phyloP scores from a whole-genome alignment of 2,329 filamentous ascomycete genomes.

The Gremmenia infestans region DNA sequence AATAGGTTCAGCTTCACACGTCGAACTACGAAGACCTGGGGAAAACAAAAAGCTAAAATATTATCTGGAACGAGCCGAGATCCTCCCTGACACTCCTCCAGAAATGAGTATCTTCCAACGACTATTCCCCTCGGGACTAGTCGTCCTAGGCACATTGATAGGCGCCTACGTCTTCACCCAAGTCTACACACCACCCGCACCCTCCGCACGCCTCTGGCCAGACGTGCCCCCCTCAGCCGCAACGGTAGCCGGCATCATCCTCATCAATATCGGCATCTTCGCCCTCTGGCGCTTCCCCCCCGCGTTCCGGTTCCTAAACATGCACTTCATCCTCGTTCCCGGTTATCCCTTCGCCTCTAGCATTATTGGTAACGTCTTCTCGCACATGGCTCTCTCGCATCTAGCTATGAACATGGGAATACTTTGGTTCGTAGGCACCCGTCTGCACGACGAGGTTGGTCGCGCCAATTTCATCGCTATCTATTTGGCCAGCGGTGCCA shows the following conservation, averaged over 20 bases:
- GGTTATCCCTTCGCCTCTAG: slow-evolving; percentile 59
- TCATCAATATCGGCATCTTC: slow-evolving; percentile 53
- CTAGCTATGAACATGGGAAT: slow-evolving; percentile 58
- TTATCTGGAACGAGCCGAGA: slow-evolving; percentile 40
- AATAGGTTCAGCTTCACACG: slow-evolving; percentile 16
- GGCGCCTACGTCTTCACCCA: slow-evolving; percentile 40
- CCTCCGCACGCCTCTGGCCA: slow-evolving; percentile 49
- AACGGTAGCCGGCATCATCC: slow-evolving; percentile 58
- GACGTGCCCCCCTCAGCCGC: slow-evolving; percentile 57
- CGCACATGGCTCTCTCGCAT: slow-evolving; percentile 60
- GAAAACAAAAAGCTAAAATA: slow-evolving; percentile 26
- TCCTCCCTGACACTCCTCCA: slow-evolving; percentile 47
- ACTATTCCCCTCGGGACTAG: slow-evolving; percentile 48
- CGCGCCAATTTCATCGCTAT: slow-evolving; percentile 64
- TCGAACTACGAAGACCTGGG: slow-evolving; percentile 25
- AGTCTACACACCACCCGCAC: slow-evolving; percentile 48
- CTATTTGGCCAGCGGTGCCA: slow-evolving; percentile 53
- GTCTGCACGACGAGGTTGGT: slow-evolving; percentile 66
- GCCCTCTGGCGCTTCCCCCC: slow-evolving; percentile 59
- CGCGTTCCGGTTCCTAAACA: slow-evolving; percentile 62
- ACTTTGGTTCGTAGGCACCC: slow-evolving; percentile 61
- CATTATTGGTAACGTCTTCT: slow-evolving; percentile 62
- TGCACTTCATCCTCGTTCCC: slow-evolving; percentile 60
- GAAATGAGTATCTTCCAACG: slow-evolving; percentile 49
- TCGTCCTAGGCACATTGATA: slow-evolving; percentile 42